phyloP scores from a whole-genome alignment of 306 rosid genomes.

The Cucurbita moschata region DNA sequence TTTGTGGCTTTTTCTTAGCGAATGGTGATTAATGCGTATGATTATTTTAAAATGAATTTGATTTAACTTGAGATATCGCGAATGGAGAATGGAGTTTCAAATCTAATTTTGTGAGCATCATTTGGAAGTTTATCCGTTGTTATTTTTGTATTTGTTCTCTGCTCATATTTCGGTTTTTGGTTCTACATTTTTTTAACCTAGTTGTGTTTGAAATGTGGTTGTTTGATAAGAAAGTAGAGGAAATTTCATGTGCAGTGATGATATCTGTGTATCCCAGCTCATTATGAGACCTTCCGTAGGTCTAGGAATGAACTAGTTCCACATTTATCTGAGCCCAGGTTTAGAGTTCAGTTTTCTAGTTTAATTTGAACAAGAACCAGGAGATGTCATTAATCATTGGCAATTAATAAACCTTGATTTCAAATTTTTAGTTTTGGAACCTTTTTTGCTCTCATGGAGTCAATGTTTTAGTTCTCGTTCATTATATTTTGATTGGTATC shows the following conservation, averaged over 20 bases:
- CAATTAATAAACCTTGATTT: neutral
- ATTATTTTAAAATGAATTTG: neutral
- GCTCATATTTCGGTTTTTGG: too few relatives aligned
- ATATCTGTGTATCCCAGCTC: slow-evolving; percentile 41
- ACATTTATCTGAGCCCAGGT: slow-evolving; percentile 6
- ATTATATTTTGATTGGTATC: neutral
- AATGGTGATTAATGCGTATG: neutral
- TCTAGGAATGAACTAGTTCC: slow-evolving; percentile 19
- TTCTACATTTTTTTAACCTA: too few relatives aligned
- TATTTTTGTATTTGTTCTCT: too few relatives aligned
- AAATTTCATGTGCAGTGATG: slow-evolving; percentile 14
- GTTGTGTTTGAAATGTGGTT: too few relatives aligned
- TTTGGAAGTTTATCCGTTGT: neutral
- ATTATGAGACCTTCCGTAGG: slow-evolving; percentile 32
- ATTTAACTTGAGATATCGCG: neutral
- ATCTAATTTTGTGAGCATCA: neutral
- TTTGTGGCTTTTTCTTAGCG: neutral
- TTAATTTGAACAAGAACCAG: neutral
- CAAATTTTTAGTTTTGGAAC: neutral
- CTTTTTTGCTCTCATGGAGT: neutral
- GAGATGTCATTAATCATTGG: neutral
- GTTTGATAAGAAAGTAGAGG: neutral
- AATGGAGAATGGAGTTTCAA: neutral
- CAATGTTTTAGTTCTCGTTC: neutral
- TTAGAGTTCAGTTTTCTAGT: neutral